phyloP scores from a whole-genome alignment of 2,329 filamentous ascomycete species.

The Fusarium illudens region DNA sequence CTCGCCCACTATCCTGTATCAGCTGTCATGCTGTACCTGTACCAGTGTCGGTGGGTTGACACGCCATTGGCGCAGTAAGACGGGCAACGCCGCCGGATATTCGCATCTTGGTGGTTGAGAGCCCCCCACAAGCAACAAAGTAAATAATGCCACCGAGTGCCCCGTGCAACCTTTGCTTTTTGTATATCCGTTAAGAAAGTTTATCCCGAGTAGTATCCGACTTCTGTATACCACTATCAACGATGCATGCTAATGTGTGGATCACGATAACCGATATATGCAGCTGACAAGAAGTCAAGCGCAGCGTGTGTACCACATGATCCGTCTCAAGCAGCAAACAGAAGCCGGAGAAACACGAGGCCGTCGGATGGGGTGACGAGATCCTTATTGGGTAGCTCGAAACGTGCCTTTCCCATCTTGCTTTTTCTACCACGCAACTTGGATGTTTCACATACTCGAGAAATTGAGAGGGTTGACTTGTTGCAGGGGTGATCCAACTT shows the following conservation, averaged over 20 bases:
- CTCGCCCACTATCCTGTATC: not conserved
- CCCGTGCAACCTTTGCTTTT: not conserved
- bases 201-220: not conserved
- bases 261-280: not conserved
- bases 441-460: conserved; percentile 9
- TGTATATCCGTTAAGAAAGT: not conserved
- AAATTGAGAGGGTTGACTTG: conserved; percentile 9
- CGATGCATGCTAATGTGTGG: not conserved
- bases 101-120: not conserved
- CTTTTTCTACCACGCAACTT: conserved; percentile 27
- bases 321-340: not conserved
- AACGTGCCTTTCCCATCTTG: conserved; percentile 1
- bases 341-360: not conserved
- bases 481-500: not conserved
- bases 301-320: not conserved
- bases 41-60: not conserved
- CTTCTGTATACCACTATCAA: not conserved
- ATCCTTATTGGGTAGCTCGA: not conserved
- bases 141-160: not conserved
- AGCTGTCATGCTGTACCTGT: not conserved
- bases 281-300: not conserved
- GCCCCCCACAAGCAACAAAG: not conserved
- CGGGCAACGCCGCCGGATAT: not conserved
- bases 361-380: not conserved
- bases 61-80: conserved; percentile 1